These are phyloP conservation scores for Calonectria leucothoes DNA, from an alignment of 2,329 filamentous ascomycete species.

Conservation along the genomic window DNA sequence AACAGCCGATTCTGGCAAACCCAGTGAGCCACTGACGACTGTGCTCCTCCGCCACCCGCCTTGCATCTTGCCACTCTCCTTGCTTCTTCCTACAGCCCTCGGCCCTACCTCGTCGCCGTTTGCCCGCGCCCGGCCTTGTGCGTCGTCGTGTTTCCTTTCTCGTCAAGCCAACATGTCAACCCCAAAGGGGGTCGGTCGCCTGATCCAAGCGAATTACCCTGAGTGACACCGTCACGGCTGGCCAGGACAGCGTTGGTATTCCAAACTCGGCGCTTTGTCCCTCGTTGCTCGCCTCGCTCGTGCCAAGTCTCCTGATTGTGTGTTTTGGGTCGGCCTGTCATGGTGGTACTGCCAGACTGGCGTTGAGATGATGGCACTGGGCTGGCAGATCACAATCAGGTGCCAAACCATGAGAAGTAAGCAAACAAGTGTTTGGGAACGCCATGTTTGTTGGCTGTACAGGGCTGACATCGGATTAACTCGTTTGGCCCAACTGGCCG, in stretches of 20 bases:
- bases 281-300: not conserved
- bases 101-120: slow-evolving; percentile 11
- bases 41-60: not conserved
- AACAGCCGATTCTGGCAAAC: not conserved
- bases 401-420: not conserved
- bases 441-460: not conserved
- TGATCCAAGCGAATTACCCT: slow-evolving; percentile 6
- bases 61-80: not conserved
- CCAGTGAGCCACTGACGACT: not conserved
- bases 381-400: not conserved
- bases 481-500: not conserved
- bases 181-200: not conserved
- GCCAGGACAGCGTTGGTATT: not conserved
- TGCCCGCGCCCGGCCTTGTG: not conserved
- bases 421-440: not conserved
- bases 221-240: not conserved
- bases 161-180: not conserved
- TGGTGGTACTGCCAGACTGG: not conserved
- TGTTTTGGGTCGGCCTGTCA: not conserved
- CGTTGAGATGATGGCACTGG: not conserved
- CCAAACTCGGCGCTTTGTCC: not conserved
- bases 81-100: slow-evolving; percentile 2
- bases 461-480: not conserved
- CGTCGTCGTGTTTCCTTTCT: not conserved
- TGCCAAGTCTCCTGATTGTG: not conserved